Evolutionary conservation across 2,329 filamentous ascomycete genomes (phyloP).

Genomic region (Monosporascus sp.): DNA sequence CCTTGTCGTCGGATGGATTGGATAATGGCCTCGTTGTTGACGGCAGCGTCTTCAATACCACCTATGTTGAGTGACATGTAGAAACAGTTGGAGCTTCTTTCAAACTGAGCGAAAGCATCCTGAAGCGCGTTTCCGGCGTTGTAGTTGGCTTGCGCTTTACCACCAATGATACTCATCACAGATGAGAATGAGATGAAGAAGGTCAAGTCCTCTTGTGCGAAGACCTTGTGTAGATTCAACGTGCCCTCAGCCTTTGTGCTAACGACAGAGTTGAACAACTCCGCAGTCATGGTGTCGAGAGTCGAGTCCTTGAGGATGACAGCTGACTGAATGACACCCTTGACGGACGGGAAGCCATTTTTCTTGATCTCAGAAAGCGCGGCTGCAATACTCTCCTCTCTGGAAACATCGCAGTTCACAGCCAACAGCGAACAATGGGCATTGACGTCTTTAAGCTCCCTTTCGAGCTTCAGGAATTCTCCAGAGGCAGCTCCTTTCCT

Average conservation of each 20-base stretch:
- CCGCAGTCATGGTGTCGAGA: slow-evolving; percentile 6
- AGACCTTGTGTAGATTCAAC: not conserved
- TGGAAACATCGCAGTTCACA: not conserved
- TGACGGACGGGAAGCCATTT: not conserved
- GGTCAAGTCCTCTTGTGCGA: not conserved
- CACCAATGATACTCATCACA: not conserved
- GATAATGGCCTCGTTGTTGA: not conserved
- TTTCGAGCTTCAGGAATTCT: not conserved
- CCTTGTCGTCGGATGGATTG: not conserved
- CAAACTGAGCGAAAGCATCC: not conserved
- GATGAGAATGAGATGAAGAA: not conserved
- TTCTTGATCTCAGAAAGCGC: not conserved
- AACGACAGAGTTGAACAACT: not conserved
- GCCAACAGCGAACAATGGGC: not conserved
- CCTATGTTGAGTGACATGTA: not conserved
- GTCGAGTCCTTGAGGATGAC: slow-evolving; percentile 13
- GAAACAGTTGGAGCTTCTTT: not conserved
- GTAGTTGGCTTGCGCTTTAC: not conserved
- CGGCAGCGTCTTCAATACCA: not conserved
- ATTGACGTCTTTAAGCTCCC: not conserved
- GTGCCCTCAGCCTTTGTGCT: not conserved
- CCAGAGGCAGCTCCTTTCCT: not conserved
- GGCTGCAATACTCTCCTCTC: not conserved
- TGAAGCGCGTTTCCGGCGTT: not conserved
- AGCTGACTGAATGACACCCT: slow-evolving; percentile 11